Evolutionary conservation across 1,284 basidiomycete species (phyloP), one percentile per base, ranked within the genome.

Genomic region (Tetrapyrgos nigripes): DNA sequence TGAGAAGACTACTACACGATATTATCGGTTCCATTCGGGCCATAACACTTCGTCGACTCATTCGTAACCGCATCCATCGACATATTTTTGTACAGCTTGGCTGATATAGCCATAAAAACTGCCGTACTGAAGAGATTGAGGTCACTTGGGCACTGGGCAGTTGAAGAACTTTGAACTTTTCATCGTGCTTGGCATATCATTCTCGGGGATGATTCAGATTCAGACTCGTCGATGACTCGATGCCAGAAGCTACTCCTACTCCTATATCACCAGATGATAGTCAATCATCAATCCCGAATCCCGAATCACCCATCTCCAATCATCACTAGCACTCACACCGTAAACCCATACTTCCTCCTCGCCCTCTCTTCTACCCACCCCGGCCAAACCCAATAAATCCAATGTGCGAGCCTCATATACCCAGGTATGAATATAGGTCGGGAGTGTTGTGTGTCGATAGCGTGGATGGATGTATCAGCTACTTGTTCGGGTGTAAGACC

Each of bases 341-440:
- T 40, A 28, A 60, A 60, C 19, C 55, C 40, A 29, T 60, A 92
- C 70, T 92, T 92, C 63, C 71, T 78, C 53, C 77, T 78, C 1
- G 87, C 88, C 55, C 72, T 69, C 69, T 79, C 68, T 65, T 91
- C 87, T 11, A 91, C 69, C 47, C 84, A 74, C 0, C 73, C 53
- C 1, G 90, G 90, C 70, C 78, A 80, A 1, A 85, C 50, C 88
- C 88, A 91, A 67, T 89, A 91, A 29, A 87, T 37, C 46, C 86
- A 56, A 61, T 86, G 85, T 0, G 62, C 83, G 9, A 71, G 47
- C 44, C 72, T 73, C 75, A 78, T 77, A 14, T 68, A 66, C 27
- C 62, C 59, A 0, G 88, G 89, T 66, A 86, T 77, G 61, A 87
- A 86, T 1, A 91, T 83, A 0, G 73, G 73, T 66, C 79, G 84